Percentiles rank a stretch among this genome's conserved stretches.
Conservation (phyloP, 805 yeast genomes). For the Ogataea degrootiae region DNA sequence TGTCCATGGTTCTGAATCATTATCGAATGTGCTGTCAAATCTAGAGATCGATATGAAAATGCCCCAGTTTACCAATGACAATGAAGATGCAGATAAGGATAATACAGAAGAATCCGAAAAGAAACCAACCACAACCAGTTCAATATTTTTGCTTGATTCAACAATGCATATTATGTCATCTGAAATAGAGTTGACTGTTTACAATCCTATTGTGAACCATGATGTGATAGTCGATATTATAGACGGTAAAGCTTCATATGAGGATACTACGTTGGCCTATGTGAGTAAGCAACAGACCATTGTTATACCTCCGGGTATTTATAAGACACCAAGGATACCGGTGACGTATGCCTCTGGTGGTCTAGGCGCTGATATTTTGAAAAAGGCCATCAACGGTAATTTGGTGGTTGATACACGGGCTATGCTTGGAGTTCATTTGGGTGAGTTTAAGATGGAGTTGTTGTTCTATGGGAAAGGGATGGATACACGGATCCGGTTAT, state of each 20-base stretch:
- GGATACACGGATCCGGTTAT: conserved; percentile 34
- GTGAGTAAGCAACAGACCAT: conserved; percentile 37
- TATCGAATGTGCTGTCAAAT: conserved; percentile 22
- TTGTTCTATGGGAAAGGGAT: conserved; percentile 43
- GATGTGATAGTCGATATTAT: conserved; percentile 37
- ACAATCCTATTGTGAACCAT: conserved; percentile 49
- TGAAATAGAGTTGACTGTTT: conserved; percentile 48
- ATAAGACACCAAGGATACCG: conserved; percentile 46
- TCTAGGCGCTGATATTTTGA: conserved; percentile 44
- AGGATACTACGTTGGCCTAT: conserved; percentile 43
- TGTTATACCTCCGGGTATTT: conserved; percentile 47
- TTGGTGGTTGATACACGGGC: conserved; percentile 45
- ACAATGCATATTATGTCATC: conserved; percentile 52
- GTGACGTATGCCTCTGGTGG: conserved; percentile 39
- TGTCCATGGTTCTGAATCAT: conserved; percentile 17
- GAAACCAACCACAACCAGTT: conserved; percentile 20
- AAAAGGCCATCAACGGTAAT: conserved; percentile 47
- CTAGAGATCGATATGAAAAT: conserved; percentile 26
- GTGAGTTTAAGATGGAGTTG: conserved; percentile 35
- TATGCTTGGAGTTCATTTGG: conserved; percentile 36
- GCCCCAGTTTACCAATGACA: conserved; percentile 19
- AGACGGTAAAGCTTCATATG: conserved; percentile 44
- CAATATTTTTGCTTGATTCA: conserved; percentile 40
- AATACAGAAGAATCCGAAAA: conserved; percentile 2
- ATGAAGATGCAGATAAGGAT: conserved; percentile 2